Evolutionary conservation across 257 asterid species (phyloP), one percentile per base, ranked within the genome.

Genomic region (Petunia axillaris): DNA sequence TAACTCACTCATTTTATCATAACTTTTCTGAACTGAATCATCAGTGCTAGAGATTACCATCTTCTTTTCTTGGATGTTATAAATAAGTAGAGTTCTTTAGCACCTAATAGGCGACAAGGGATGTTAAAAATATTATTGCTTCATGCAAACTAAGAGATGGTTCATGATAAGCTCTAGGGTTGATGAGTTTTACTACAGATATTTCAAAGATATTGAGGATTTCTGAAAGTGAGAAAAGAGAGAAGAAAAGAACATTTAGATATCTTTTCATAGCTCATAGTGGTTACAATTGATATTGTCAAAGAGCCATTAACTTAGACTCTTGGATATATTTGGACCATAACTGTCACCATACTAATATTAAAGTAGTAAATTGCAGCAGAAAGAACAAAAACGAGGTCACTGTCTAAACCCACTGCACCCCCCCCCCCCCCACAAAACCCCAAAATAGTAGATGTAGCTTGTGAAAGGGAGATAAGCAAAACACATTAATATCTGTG

Each of bases 1-100:
- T 40, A 91, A 52, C 44, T 87, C 90, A 39, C 41, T 67, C 43
- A 81, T 75, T 9, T 90, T 89, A 50, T 90, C 87, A 4, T 81
- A 81, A 7, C 35, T 60, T 5, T 75, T 3, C 73, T 84, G 41
- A 2, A 8, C 4, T 2, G 62, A 36, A 58, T 73, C 46, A 60
- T 48, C 5, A 8, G 35, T 7, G 14, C 58, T 67, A 3, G 37
- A 73, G 71, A 64, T 46, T 38, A 41, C 85, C 91, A 83, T 83
- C 15, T 9, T 64, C n/a, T 46, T 59, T 53, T 11, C 36, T 63
- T 48, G 46, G 77, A 43, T 38, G 64, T n/a, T 57, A 16, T 36
- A 37, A 70, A 15, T 15, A 10, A 35, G 38, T 8, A 46, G 58
- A 43, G 39, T 46, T 25, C n/a, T 14, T 15, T 66, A 62, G 7